Percentiles rank a stretch among this genome's conserved stretches.
These are phyloP conservation scores for Colletotrichum musae DNA, from an alignment of 2,329 filamentous ascomycete species.

Conservation along the genomic window DNA sequence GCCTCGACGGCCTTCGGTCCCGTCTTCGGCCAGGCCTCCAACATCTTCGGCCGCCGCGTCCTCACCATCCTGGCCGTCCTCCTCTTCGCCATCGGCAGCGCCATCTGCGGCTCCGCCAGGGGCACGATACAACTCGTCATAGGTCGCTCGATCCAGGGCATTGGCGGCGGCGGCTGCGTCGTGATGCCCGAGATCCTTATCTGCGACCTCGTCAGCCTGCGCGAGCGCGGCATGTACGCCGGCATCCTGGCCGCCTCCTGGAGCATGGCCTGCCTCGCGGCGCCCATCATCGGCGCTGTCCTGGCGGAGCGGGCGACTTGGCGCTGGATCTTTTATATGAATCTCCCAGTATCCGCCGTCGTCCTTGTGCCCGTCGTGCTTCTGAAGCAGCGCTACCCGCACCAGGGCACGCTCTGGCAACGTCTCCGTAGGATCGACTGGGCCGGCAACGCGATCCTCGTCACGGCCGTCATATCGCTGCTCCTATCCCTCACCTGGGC, in stretches of 20 bases:
- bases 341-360: slow-evolving; percentile 46
- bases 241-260: slow-evolving; percentile 51
- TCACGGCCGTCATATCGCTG: slow-evolving; percentile 33
- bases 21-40: slow-evolving; percentile 60
- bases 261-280: slow-evolving; percentile 52
- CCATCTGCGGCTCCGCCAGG: slow-evolving; percentile 57
- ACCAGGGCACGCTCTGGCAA: slow-evolving; percentile 9
- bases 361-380: slow-evolving; percentile 28
- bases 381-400: background rate
- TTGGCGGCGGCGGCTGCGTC: slow-evolving; percentile 57
- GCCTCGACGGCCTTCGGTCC: slow-evolving; percentile 57
- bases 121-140: slow-evolving; percentile 58
- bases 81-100: slow-evolving; percentile 63
- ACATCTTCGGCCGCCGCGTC: slow-evolving; percentile 63
- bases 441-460: slow-evolving; percentile 41
- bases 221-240: slow-evolving; percentile 59
- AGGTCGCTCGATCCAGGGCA: slow-evolving; percentile 58
- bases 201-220: slow-evolving; percentile 64
- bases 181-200: slow-evolving; percentile 62
- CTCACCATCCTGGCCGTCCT: slow-evolving; percentile 54
- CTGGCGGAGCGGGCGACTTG: slow-evolving; percentile 50
- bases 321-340: slow-evolving; percentile 58
- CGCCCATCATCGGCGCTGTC: slow-evolving; percentile 49
- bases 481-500: slow-evolving; percentile 36
- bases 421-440: slow-evolving; percentile 40